phyloP scores from a whole-genome alignment of 2,329 filamentous ascomycete species.

The Clonostachys chloroleuca region DNA sequence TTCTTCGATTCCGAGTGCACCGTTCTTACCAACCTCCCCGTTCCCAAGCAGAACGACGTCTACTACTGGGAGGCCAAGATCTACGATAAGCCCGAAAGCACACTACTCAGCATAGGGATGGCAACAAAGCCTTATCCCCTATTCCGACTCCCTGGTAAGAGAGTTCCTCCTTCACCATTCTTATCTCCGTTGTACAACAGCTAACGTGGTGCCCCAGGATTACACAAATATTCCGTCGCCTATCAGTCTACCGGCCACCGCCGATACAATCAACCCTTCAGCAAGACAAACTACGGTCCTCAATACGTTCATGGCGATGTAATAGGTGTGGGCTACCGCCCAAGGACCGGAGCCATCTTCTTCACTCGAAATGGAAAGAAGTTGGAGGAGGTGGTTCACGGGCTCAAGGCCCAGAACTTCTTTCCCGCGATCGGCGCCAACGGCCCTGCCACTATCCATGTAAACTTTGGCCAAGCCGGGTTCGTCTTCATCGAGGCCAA shows the following conservation, averaged over 20 bases:
- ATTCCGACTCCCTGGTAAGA: slow-evolving; percentile 85
- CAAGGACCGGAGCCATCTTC: slow-evolving; percentile 90
- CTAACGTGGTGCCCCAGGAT: slow-evolving; percentile 44
- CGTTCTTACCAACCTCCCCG: slow-evolving; percentile 92
- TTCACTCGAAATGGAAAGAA: slow-evolving; percentile 98
- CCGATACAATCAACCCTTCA: slow-evolving; percentile 90
- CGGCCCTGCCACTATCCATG: slow-evolving; percentile 86
- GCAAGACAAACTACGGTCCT: slow-evolving; percentile 73
- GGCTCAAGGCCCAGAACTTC: slow-evolving; percentile 91
- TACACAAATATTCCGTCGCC: slow-evolving; percentile 87
- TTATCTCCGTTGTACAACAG: neutral
- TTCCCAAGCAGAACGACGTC: slow-evolving; percentile 98
- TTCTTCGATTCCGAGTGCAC: slow-evolving; percentile 98
- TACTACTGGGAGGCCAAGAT: slow-evolving; percentile 99
- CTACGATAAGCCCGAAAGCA: slow-evolving; percentile 92
- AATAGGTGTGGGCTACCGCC: slow-evolving; percentile 90
- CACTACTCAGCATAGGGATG: slow-evolving; percentile 85
- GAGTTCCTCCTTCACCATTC: slow-evolving; percentile 1
- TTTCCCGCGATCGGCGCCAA: slow-evolving; percentile 97
- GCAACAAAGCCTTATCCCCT: slow-evolving; percentile 95
- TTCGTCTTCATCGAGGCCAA: slow-evolving; percentile 99
- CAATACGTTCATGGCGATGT: slow-evolving; percentile 90
- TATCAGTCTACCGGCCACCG: slow-evolving; percentile 86
- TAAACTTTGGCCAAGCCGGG: slow-evolving; percentile 96
- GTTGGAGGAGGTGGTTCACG: slow-evolving; percentile 89